Conservation (phyloP, 2,329 filamentous ascomycete genomes). For the Colletotrichum kahawae region DNA sequence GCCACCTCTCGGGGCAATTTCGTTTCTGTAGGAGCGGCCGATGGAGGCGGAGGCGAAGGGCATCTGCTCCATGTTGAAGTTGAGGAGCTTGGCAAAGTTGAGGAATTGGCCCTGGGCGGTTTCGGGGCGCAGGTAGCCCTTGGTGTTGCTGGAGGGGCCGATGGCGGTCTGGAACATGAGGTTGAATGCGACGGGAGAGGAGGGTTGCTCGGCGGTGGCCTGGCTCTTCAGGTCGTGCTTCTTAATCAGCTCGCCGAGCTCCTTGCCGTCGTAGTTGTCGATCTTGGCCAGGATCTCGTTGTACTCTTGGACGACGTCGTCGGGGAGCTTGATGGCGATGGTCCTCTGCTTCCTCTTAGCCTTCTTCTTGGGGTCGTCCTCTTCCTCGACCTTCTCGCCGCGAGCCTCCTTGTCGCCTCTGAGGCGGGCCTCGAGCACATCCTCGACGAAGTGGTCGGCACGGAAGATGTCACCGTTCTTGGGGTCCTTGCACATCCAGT, state of each 20-base stretch:
- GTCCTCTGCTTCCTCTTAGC: constrained; percentile 83
- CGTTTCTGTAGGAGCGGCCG: constrained; percentile 97
- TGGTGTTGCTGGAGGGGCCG: constrained; percentile 85
- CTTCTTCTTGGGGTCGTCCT: constrained; percentile 76
- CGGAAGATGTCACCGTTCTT: constrained; percentile 97
- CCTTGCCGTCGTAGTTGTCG: constrained; percentile 90
- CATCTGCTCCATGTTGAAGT: constrained; percentile 95
- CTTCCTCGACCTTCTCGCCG: constrained; percentile 78
- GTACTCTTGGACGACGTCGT: constrained; percentile 86
- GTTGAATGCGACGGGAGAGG: constrained; percentile 90
- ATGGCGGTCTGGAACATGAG: constrained; percentile 98
- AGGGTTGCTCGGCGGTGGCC: constrained; percentile 75
- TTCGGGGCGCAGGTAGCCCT: constrained; percentile 88
- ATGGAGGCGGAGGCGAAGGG: constrained; percentile 97
- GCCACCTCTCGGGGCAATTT: constrained; percentile 92
- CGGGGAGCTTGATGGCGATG: constrained; percentile 84
- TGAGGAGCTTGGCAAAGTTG: constrained; percentile 94
- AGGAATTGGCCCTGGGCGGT: constrained; percentile 98
- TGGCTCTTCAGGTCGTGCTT: constrained; percentile 94
- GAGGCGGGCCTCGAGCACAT: constrained; percentile 84
- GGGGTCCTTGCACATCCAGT: constrained; percentile 99
- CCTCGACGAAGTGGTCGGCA: constrained; percentile 95
- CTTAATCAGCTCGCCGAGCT: constrained; percentile 85
- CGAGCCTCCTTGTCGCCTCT: constrained; percentile 94
- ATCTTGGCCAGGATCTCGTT: constrained; percentile 90